A percentile compares a stretch with the other conserved stretches of the same genome.
phyloP scores from a whole-genome alignment of 1,139 yeast species.

The Pichia sp. region DNA sequence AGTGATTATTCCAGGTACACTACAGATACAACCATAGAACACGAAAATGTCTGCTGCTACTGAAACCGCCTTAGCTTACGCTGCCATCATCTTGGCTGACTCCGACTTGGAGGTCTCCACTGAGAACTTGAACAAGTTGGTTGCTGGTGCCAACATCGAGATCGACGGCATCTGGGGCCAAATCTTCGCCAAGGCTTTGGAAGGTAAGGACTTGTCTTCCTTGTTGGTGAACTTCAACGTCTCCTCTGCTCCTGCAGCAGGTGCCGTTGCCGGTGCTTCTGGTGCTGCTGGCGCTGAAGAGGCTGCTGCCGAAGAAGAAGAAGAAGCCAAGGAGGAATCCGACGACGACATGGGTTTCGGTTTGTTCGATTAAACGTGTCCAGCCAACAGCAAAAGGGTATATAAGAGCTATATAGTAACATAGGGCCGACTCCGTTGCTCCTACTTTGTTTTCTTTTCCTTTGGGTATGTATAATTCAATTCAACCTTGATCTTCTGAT shows the following conservation, averaged over 20 bases:
- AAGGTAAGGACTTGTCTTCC: constrained; percentile 71
- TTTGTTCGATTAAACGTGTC: constrained; percentile 60
- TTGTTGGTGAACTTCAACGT: constrained; percentile 73
- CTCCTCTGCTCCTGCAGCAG: constrained; percentile 65
- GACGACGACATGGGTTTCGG: constrained; percentile 71
- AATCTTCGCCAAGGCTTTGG: constrained; percentile 76
- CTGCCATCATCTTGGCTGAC: constrained; percentile 84
- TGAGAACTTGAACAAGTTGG: constrained; percentile 69
- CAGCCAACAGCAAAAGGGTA: background rate
- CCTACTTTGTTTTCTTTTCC: background rate
- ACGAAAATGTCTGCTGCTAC: constrained; percentile 56
- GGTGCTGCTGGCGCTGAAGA: constrained; percentile 55
- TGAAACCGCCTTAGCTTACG: constrained; percentile 83
- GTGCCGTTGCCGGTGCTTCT: constrained; percentile 53
- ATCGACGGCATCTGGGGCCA: constrained; percentile 79
- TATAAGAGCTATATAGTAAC: background rate
- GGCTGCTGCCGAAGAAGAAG: constrained; percentile 56
- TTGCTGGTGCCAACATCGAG: constrained; percentile 63
- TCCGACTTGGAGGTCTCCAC: constrained; percentile 75
- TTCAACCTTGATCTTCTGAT: background rate
- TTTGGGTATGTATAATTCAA: background rate
- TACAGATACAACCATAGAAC: too few species aligned
- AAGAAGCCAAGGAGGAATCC: constrained; percentile 58
- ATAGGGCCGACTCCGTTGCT: background rate
- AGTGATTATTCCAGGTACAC: constrained; percentile 48